Conservation (phyloP, 2,329 filamentous ascomycete species). For the Colletotrichum trifolii region DNA sequence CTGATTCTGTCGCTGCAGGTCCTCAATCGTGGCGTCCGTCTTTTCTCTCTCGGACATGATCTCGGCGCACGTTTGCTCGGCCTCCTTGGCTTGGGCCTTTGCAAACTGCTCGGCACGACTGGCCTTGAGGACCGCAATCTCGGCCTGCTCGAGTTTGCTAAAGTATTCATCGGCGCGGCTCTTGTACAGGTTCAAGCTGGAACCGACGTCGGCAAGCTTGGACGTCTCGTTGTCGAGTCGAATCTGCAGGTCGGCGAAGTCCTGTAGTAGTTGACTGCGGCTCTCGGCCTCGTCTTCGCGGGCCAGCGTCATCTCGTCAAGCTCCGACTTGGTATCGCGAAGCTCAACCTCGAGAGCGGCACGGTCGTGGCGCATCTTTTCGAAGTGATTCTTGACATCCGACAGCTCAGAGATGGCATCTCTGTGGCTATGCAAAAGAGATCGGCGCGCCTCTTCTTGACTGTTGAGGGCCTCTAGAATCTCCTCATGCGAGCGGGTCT, state of each 20-base stretch:
- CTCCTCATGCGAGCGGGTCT: constrained; percentile 94
- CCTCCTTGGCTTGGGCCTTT: constrained; percentile 87
- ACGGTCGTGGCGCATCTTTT: constrained; percentile 85
- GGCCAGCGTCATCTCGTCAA: constrained; percentile 81
- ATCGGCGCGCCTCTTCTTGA: constrained; percentile 88
- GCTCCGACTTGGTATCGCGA: constrained; percentile 83
- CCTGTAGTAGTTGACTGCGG: constrained; percentile 87
- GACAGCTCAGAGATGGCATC: constrained; percentile 85
- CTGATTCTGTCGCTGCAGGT: constrained; percentile 89
- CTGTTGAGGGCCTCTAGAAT: constrained; percentile 92
- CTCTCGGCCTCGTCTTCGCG: constrained; percentile 90
- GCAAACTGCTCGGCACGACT: constrained; percentile 93
- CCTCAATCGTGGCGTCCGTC: constrained; percentile 88
- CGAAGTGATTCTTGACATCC: constrained; percentile 87
- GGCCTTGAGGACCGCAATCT: constrained; percentile 94
- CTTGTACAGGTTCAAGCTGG: constrained; percentile 91
- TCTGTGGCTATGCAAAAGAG: constrained; percentile 86
- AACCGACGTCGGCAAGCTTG: constrained; percentile 83
- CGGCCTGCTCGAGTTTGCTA: constrained; percentile 94
- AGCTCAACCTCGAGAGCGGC: constrained; percentile 86
- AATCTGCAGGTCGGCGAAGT: constrained; percentile 94
- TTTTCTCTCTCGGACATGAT: constrained; percentile 93
- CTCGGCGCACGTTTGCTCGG: constrained; percentile 88
- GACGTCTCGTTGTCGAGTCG: constrained; percentile 89
- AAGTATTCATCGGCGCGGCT: constrained; percentile 95